These are phyloP conservation scores for Xylaria sp. DNA, from an alignment of 2,329 filamentous ascomycete genomes.

Conservation along the genomic window DNA sequence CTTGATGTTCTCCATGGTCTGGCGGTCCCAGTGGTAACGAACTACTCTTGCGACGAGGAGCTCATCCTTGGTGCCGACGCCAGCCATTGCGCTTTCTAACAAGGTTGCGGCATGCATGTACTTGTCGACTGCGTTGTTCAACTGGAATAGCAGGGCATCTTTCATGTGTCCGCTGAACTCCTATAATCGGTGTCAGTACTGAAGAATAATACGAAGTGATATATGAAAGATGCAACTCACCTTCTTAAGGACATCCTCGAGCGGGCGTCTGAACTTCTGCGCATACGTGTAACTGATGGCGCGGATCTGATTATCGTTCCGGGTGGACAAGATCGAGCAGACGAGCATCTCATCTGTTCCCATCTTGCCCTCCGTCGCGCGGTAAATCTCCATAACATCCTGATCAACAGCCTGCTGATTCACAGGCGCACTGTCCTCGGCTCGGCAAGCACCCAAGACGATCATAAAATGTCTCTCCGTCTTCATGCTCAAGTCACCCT, in stretches of 20 bases:
- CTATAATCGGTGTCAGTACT: conserved; percentile 29
- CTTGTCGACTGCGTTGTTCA: conserved; percentile 71
- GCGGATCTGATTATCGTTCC: conserved; percentile 77
- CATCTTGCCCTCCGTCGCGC: conserved; percentile 66
- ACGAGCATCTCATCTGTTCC: conserved; percentile 72
- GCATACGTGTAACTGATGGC: conserved; percentile 74
- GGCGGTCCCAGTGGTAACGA: conserved; percentile 75
- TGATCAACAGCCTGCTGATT: conserved; percentile 67
- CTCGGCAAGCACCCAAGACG: conserved; percentile 66
- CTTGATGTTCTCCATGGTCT: conserved; percentile 70
- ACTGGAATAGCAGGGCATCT: conserved; percentile 71
- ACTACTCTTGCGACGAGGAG: conserved; percentile 74
- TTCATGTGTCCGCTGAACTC: conserved; percentile 93
- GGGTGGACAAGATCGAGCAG: conserved; percentile 68
- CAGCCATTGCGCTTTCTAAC: conserved; percentile 84
- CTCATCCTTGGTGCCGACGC: conserved; percentile 79
- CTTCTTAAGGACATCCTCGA: conserved; percentile 70
- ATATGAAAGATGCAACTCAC: conserved; percentile 35
- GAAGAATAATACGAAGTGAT: neutral
- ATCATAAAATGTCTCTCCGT: conserved; percentile 82
- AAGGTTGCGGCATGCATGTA: conserved; percentile 76
- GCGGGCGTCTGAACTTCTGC: conserved; percentile 61
- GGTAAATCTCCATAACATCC: conserved; percentile 72
- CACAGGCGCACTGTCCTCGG: conserved; percentile 72
- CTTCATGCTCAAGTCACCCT: conserved; percentile 75